Percentiles rank a stretch among this genome's conserved stretches.
Evolutionary conservation across 2,329 filamentous ascomycete genomes (phyloP).

Genomic region (Stemphylium beticola): DNA sequence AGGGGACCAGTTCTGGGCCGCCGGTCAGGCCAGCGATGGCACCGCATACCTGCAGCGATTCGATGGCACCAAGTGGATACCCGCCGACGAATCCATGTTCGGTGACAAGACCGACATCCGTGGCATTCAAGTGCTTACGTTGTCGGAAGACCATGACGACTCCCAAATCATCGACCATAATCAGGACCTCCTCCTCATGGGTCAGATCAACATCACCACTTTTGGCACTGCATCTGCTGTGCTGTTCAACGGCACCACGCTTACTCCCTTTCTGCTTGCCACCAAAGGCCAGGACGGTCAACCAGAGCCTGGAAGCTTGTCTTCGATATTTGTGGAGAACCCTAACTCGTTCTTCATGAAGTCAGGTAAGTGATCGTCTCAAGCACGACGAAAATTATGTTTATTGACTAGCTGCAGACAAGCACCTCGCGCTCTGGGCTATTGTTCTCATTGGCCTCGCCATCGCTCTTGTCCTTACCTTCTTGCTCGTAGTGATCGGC

Average conservation of each 20-base stretch:
- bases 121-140: constrained; percentile 79
- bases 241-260: constrained; percentile 81
- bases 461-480: constrained; percentile 77
- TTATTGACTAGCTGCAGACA: constrained; percentile 46
- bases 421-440: constrained; percentile 73
- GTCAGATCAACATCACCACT: constrained; percentile 73
- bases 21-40: constrained; percentile 72
- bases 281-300: constrained; percentile 64
- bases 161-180: constrained; percentile 68
- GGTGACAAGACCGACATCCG: constrained; percentile 71
- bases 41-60: constrained; percentile 83
- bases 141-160: constrained; percentile 70
- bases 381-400: neutral
- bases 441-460: constrained; percentile 82
- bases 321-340: constrained; percentile 82
- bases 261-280: constrained; percentile 81
- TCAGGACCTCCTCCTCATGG: constrained; percentile 82
- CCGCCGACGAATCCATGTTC: constrained; percentile 64
- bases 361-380: constrained; percentile 58
- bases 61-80: constrained; percentile 73
- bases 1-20: constrained; percentile 78
- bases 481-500: constrained; percentile 77
- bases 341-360: constrained; percentile 73
- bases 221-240: constrained; percentile 86
- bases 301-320: constrained; percentile 71